Base-by-base conservation (phyloP, 352 stramenopile genomes). In the Globisporangium ultimum region DNA sequence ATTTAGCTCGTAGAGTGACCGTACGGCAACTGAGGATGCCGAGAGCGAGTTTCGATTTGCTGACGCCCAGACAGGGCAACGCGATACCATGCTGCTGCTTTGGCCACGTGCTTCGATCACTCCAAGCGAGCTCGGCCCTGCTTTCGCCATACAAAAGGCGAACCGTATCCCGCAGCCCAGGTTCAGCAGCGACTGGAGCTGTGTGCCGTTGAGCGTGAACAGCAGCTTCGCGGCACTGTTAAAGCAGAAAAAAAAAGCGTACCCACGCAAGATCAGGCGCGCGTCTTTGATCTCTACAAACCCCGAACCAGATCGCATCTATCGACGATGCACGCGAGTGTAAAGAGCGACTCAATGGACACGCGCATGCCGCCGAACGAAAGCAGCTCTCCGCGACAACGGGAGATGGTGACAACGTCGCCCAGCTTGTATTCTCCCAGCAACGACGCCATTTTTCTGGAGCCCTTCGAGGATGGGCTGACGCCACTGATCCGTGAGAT, bases 181-280 rank as follows among this genome's bases (percentile, higher is more conserved):
- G 22, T n/a, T 47, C 52, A 58, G 22, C 32, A 58, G 34, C 22
- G 36, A 28, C 20, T 58, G n/a, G 20, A 58, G 20, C 11, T 58
- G 52, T 34, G 20, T 53, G 22, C 41, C 53, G 53, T 43, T 50
- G 38, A 55, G 24, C 10, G 36, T 38, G 40, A 65, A 62, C 20
- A 65, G 32, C 3, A 65, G 32, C 32, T 55, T 51, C 14, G 48
- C 40, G n/a, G 63, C 47, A 63, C 55, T 65, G 59, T 65, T 65
- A 28, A 65, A 65, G 18, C 53, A 52, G 22, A 36, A 65, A 15
- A 62, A 65, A 17, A 52, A 65, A 14, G 56, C 59, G 40, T 34
- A 53, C 15, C 24, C 22, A 8, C 48, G 20, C 14, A 65, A 47
- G 15, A 62, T 24, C 32, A 55, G 15, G 13, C 59, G 59, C 7